Evolutionary conservation across 192 early-diverging fungal genomes (phyloP), one percentile per base, ranked within the genome.

Genomic region (Linnemannia elongata): DNA sequence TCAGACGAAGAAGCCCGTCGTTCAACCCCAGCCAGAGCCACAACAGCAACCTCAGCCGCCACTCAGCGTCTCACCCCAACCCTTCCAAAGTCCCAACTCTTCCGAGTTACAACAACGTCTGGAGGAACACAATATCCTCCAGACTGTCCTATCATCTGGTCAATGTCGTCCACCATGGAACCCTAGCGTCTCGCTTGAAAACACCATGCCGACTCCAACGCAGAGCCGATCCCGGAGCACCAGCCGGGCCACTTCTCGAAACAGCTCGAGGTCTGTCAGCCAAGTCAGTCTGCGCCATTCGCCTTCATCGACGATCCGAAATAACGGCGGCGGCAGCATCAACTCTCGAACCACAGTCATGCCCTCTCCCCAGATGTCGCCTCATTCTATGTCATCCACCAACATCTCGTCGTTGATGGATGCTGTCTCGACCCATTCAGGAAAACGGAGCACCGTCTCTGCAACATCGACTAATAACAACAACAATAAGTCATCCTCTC

Each of bases 71-170:
- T 49, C 45, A 38, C 74, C 74, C 6, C 35, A 27, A 17, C 52
- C 47, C 9, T 44, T 17, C 42, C 57, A 68, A 42, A 74, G 17
- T 12, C 52, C 69, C 33, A 44, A 66, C 38, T 63, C 83, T 3
- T 30, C 69, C 9, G 83, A 86, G 41, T 75, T 86, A 0, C 83
- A 86, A 20, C 83, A 86, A 55, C 78, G 83, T 66, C 71, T 86
- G 38, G 83, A 86, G 36, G 83, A 86, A 20, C 83, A 86, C 33
- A 86, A 73, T 17, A 77, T 66, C 38, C 54, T 80, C 27, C 83
- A 85, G 71, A 86, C 54, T 8, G 66, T 22, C 10, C 63, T 39
- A 13, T 36, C 69, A 39, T 22, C 74, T 10, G 47, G 74, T 6
- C 45, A 68, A 8, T 55, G 42, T 3, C 79, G 85, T 36, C 85